Evolutionary conservation across 2,329 filamentous ascomycete species (phyloP), one percentile per base, ranked within the genome.

Genomic region (Colletotrichum chrysophilum): DNA sequence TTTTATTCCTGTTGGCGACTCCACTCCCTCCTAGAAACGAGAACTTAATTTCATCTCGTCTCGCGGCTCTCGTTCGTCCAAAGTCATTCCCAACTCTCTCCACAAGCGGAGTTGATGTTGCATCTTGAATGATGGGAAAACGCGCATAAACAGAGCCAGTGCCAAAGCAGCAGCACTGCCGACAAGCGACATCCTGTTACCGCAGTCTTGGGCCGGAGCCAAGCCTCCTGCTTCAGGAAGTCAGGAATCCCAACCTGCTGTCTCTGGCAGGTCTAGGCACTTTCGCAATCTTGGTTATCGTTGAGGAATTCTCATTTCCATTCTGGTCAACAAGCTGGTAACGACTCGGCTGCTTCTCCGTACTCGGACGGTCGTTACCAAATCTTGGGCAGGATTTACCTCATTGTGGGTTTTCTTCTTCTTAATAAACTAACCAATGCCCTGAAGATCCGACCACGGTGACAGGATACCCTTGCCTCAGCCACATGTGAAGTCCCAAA

Each of bases 161-260:
- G 71, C 71, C 60, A 74, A 74, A 71, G 48, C 13, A 71, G 67
- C 34, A 71, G 32, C 60, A 34, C 13, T 36, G 21, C 71, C 71
- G 71, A 71, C 62, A 62, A 67, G 38, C 62, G 61, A 66, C 14
- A 24, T 30, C 48, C 52, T 66, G 52, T 66, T 34, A 43, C 61
- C 61, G 14, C n/a, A 43, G 32, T 70, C 66, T 66, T 66, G 38
- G 28, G 61, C 52, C 28, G 43, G 43, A 52, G 52, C 67, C 71
- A 71, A 61, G 48, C 9, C 36, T 68, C 12, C 26, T 18, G 18
- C 30, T 43, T 43, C 18, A 18, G 38, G 43, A 61, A 38, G 43
- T 12, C 8, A 21, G 32, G 36, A 48, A 66, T 52, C 43, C 14
- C 43, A 21, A 52, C 28, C 68, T 71, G 48, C 68, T 75, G 21